phyloP scores from a whole-genome alignment of 306 rosid genomes.

The Rosa chinensis region DNA sequence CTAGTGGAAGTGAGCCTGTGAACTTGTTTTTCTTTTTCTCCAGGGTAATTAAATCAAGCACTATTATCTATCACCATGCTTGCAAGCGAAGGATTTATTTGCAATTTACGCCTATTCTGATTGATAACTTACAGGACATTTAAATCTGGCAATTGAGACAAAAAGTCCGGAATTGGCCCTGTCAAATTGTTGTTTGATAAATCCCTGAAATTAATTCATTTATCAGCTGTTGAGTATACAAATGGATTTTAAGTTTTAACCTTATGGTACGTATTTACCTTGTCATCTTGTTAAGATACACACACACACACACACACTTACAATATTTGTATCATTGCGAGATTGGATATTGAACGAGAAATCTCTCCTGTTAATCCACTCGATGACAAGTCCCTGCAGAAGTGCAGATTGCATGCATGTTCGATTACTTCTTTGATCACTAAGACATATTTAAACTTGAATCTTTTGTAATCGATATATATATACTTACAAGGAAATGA shows the following conservation, averaged over 20 bases:
- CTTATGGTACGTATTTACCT: too few relatives aligned
- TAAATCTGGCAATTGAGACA: conserved; percentile 27
- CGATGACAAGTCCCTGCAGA: conserved; percentile 42
- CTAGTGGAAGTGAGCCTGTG: conserved; percentile 38
- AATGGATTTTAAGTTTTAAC: too few relatives aligned
- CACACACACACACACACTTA: conserved; percentile 26
- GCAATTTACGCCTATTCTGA: neutral
- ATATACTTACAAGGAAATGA: conserved; percentile 46
- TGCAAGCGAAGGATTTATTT: neutral
- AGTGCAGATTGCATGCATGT: conserved; percentile 5
- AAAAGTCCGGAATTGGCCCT: conserved; percentile 34
- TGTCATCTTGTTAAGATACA: neutral
- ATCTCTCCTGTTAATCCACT: conserved; percentile 50
- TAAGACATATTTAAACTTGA: neutral
- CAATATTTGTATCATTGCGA: conserved; percentile 38
- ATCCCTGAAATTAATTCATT: conserved; percentile 28
- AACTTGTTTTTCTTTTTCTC: conserved; percentile 47
- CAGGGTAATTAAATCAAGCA: neutral
- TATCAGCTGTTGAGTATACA: neutral
- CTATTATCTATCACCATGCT: neutral
- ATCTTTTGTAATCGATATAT: neutral
- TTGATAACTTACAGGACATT: conserved; percentile 34
- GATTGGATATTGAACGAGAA: conserved; percentile 33
- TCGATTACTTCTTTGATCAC: neutral
- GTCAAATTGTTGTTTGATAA: conserved; percentile 46